phyloP scores from a whole-genome alignment of 2,329 filamentous ascomycete genomes.

The Pseudopithomyces maydicus region DNA sequence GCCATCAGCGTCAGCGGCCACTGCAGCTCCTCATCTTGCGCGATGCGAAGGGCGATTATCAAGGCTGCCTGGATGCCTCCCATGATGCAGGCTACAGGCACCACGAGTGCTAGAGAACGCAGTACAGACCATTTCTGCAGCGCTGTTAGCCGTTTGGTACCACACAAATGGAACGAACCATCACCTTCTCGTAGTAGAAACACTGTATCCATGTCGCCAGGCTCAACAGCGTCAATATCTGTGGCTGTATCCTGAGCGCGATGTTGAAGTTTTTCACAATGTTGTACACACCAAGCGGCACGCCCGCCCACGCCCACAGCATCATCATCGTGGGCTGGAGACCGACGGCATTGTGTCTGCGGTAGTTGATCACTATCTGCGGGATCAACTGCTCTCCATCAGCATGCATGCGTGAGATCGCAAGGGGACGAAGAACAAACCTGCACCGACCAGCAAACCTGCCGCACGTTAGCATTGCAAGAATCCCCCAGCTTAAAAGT shows the following conservation, averaged over 20 bases:
- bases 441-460: conserved; percentile 69
- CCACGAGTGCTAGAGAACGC: conserved; percentile 56
- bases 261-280: conserved; percentile 60
- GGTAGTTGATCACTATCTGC: conserved; percentile 71
- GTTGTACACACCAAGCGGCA: conserved; percentile 68
- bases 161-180: too few relatives aligned
- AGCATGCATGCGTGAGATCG: conserved; percentile 1
- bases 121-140: conserved; percentile 58
- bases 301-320: conserved; percentile 70
- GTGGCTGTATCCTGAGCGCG: conserved; percentile 60
- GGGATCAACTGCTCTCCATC: conserved; percentile 62
- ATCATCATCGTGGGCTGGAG: conserved; percentile 75
- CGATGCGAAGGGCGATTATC: conserved; percentile 60
- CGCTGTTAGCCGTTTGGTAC: conserved; percentile 13
- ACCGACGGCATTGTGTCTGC: conserved; percentile 67
- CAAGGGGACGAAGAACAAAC: conserved; percentile 37
- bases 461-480: conserved; percentile 13
- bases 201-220: conserved; percentile 62
- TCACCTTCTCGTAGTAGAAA: conserved; percentile 57
- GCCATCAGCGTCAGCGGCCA: conserved; percentile 74
- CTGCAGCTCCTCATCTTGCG: conserved; percentile 50
- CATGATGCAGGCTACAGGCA: conserved; percentile 61
- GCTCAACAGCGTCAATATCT: conserved; percentile 59
- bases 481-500: background rate
- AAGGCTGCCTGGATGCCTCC: conserved; percentile 64